phyloP scores from a whole-genome alignment of 306 rosid genomes.

The Nissolia schottii region DNA sequence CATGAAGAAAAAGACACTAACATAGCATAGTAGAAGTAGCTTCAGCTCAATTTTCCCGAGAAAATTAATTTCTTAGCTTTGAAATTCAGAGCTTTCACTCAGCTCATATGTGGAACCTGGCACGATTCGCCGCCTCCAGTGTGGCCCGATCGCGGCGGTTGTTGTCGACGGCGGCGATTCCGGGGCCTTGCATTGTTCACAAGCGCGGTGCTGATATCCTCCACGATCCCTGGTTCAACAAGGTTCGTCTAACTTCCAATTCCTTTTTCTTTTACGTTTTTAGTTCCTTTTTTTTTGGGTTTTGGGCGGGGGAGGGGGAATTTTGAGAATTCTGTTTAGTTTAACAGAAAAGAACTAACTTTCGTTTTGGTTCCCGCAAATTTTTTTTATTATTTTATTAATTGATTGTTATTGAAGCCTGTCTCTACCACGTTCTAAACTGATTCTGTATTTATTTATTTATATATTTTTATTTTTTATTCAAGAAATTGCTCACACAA shows the following conservation, averaged over 20 bases:
- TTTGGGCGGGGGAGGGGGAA: too few species aligned
- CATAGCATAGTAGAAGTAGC: neutral
- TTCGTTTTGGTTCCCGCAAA: neutral
- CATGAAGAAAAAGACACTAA: neutral
- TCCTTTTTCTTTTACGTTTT: neutral
- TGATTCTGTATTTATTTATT: neutral
- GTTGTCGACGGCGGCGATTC: conserved; percentile 79
- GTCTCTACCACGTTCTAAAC: too few species aligned
- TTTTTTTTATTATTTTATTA: neutral
- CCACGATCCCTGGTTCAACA: conserved; percentile 99
- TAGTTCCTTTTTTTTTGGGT: neutral
- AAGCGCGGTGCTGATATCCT: conserved; percentile 99
- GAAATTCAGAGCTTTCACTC: neutral
- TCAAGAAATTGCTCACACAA: too few species aligned
- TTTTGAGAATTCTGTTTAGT: neutral
- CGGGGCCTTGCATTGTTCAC: conserved; percentile 90
- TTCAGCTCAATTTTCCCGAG: neutral
- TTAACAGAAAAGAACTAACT: neutral
- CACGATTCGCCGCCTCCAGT: conserved; percentile 57
- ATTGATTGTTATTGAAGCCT: neutral
- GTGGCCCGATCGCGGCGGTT: conserved; percentile 52
- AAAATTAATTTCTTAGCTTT: neutral
- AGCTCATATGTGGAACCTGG: conserved; percentile 67
- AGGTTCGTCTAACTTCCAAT: conserved; percentile 43
- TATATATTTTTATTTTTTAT: too few species aligned